Evolutionary conservation across 2,329 filamentous ascomycete genomes (phyloP).

Genomic region (Hyphodiscus sp.): DNA sequence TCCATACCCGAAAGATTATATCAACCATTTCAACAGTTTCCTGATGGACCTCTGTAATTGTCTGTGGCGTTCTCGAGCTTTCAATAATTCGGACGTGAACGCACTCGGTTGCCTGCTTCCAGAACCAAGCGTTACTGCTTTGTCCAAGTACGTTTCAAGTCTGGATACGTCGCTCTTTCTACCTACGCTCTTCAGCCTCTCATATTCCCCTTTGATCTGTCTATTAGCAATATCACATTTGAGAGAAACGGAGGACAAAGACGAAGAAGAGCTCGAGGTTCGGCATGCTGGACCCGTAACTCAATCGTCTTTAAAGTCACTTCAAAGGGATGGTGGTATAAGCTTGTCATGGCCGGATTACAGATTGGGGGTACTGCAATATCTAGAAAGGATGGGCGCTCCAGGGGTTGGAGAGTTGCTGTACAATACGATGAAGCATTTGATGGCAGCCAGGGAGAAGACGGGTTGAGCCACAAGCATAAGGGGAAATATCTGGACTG

Average conservation of each 20-base stretch:
- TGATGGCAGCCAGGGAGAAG: conserved; percentile 41
- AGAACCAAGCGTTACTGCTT: conserved; percentile 35
- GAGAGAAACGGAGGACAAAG: conserved; percentile 50
- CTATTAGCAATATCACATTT: conserved; percentile 49
- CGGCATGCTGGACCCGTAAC: conserved; percentile 65
- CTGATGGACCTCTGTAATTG: conserved; percentile 85
- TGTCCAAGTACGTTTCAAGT: conserved; percentile 42
- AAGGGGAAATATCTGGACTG: not conserved
- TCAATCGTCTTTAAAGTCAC: conserved; percentile 54
- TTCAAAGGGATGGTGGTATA: conserved; percentile 60
- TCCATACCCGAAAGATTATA: conserved; percentile 51
- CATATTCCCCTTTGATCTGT: conserved; percentile 51
- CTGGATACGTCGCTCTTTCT: conserved; percentile 44
- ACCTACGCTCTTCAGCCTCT: conserved; percentile 48
- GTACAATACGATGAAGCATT: conserved; percentile 73
- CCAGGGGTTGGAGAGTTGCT: conserved; percentile 64
- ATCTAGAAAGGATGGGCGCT: conserved; percentile 58
- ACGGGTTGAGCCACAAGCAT: not conserved
- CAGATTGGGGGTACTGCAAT: conserved; percentile 62
- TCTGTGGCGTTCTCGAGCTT: conserved; percentile 69
- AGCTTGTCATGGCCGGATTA: conserved; percentile 68
- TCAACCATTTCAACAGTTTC: conserved; percentile 72
- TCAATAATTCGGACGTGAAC: conserved; percentile 58
- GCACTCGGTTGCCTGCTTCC: conserved; percentile 47
- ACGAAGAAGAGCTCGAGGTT: conserved; percentile 35